phyloP scores from a whole-genome alignment of 1,284 basidiomycete genomes.

The Vanrija sp. region DNA sequence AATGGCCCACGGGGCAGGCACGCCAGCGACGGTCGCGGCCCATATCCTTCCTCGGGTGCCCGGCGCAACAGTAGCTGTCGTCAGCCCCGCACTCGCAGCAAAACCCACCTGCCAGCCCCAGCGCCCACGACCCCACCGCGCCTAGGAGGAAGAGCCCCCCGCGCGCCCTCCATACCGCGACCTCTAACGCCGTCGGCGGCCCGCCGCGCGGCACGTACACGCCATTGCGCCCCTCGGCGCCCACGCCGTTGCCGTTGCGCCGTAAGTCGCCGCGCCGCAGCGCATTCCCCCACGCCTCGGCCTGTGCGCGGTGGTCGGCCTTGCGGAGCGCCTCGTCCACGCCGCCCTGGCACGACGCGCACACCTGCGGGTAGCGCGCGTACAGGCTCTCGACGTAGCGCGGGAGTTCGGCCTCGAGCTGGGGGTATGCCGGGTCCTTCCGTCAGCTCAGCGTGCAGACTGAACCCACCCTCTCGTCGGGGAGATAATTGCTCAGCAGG shows the following conservation, averaged over 20 bases:
- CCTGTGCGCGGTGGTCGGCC: constrained; percentile 75
- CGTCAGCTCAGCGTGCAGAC: constrained; percentile 5
- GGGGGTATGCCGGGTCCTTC: constrained; percentile 66
- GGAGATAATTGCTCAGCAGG: constrained; percentile 80
- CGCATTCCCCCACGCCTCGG: constrained; percentile 58
- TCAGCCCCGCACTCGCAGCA: not conserved
- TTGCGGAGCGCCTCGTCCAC: constrained; percentile 74
- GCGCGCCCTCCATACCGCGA: constrained; percentile 26
- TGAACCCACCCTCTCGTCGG: constrained; percentile 58
- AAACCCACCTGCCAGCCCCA: constrained; percentile 21
- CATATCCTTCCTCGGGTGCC: not conserved
- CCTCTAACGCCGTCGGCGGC: constrained; percentile 8
- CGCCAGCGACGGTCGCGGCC: not conserved
- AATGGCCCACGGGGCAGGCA: not conserved
- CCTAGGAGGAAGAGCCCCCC: constrained; percentile 20
- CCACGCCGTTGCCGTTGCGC: not conserved
- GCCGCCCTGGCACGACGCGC: constrained; percentile 64
- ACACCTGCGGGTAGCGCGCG: constrained; percentile 78
- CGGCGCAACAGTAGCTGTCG: not conserved
- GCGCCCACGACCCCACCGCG: constrained; percentile 6
- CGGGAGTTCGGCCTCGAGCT: constrained; percentile 60
- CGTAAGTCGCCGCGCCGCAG: constrained; percentile 23
- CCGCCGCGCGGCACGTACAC: not conserved
- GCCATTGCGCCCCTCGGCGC: not conserved
- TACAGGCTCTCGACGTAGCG: constrained; percentile 70